Conservation (phyloP, 2,329 filamentous ascomycete species). For the Fusarium tricinctum region DNA sequence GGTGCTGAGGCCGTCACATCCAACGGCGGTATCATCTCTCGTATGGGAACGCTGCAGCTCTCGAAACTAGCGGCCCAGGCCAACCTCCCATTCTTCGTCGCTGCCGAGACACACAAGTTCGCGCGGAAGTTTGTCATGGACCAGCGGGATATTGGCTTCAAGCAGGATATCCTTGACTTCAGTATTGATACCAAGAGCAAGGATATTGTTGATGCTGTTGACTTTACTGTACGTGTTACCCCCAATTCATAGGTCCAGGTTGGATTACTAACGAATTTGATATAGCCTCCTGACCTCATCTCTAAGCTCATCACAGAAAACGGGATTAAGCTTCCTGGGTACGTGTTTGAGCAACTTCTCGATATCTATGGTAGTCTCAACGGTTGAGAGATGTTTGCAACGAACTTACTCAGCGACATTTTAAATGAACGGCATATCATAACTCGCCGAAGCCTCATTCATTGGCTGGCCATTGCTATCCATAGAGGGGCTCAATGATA, state of each 20-base stretch:
- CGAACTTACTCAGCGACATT: slow-evolving; percentile 23
- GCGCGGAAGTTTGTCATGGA: slow-evolving; percentile 86
- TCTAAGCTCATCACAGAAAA: slow-evolving; percentile 82
- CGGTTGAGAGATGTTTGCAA: slow-evolving; percentile 43
- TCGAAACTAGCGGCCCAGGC: slow-evolving; percentile 79
- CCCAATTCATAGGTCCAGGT: background rate
- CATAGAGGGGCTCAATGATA: background rate
- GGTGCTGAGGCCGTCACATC: slow-evolving; percentile 90
- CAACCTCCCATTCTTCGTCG: slow-evolving; percentile 87
- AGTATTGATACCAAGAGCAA: slow-evolving; percentile 65
- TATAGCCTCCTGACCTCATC: slow-evolving; percentile 75
- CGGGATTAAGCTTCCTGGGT: slow-evolving; percentile 77
- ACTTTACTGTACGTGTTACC: slow-evolving; percentile 74
- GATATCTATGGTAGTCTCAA: slow-evolving; percentile 68
- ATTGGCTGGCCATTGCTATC: background rate
- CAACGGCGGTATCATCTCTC: slow-evolving; percentile 91
- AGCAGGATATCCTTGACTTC: slow-evolving; percentile 84
- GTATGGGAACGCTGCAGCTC: slow-evolving; percentile 89
- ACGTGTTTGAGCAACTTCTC: slow-evolving; percentile 78
- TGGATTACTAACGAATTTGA: background rate
- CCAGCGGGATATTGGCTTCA: slow-evolving; percentile 83
- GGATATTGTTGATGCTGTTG: slow-evolving; percentile 70
- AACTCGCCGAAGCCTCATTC: slow-evolving; percentile 2
- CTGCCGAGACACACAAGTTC: slow-evolving; percentile 97
- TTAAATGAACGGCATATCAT: slow-evolving; percentile 1